Base-by-base conservation (phyloP, 306 rosid species). In the Vigna nakashimae region DNA sequence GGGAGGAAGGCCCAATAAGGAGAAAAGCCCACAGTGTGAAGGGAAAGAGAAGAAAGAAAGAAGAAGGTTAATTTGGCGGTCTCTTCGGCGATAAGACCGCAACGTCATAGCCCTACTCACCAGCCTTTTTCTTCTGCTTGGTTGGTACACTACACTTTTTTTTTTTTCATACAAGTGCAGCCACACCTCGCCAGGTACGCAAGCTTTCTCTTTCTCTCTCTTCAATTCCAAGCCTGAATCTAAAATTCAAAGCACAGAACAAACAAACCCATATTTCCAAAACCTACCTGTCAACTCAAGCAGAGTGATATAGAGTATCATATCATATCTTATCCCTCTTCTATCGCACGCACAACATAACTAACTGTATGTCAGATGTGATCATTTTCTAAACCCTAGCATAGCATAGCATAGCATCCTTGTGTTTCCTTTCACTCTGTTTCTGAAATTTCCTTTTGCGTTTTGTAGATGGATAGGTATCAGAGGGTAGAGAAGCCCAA, bases 401-500 rank as follows among this genome's bases (percentile, higher is more conserved):
- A 0, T 57, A 4, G 22, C 40, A 15, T 71, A 9, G 1, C 40
- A 15, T 63, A 9, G 0, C 46, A 9, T 13, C 18, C 51, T 72
- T 4, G 4, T 38, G 42, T 81, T 69, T 69, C n/a, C 13, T 28
- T 5, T 65, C 53, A 13, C 3, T 79, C 26, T 13, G 53, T 18
- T 51, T 72, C 18, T 65, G 3, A 48, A 22, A 26, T 0, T 82
- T 12, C 45, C 22, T 63, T 71, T 30, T 57, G 14, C 24, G 0
- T 28, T 65, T 2, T 65, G 36, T 51, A 83, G 83, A 86, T 93
- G 98, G 97, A 93, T 87, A 86, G 97, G 83, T 91, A 91, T 70
- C 97, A 91, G 89, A 89, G 98, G 80, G 96, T 93, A 74, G 97
- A 89, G 89, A 93, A 91, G 86, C 96, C 97, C 9, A 90, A 83